Evolutionary conservation across 176 grass and related monocot species (phyloP), one percentile per base, ranked within the genome.

Genomic region (Elymus sibiricus): DNA sequence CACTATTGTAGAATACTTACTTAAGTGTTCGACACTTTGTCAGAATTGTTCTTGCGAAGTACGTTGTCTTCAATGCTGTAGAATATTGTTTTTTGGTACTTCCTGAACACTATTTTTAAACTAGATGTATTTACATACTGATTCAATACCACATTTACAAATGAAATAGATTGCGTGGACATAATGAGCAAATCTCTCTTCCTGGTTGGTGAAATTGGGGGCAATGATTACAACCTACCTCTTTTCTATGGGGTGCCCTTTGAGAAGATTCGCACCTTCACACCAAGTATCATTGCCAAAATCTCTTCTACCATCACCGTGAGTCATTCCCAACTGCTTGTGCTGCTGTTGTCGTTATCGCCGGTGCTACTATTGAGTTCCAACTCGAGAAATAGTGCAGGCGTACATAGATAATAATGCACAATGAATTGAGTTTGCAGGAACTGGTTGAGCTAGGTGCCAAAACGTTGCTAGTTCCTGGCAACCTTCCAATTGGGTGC

Each of bases 141-240:
- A 35, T 80, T 77, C 32, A 53, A 53, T 7, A 53, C 49, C 16
- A 53, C 5, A 19, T 53, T 53, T 53, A 53, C 17, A 53, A 19
- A 53, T 76, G 81, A 31, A 24, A 70, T 74, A 92, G 90, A 39
- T 46, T 86, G 90, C 66, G 82, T 40, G 0, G 46, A 60, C 44
- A 73, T 91, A 22, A 79, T 96, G 53, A 85, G 78, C 72, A 68
- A 81, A 67, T 83, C 94, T 37, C 92, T 96, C 26, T 94, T 98
- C 86, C 72, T 92, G 43, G 79, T 96, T 34, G 97, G 97, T 76
- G 97, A 98, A 86, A 98, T 98, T 58, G 94, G 94, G 27, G 97
- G 97, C 5, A 98, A 98, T 66, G 97, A 98, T 83, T 98, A 98
- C 86, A 98, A 98, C 79, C 3, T 90, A 68, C 86, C 94, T 58